These are phyloP conservation scores for Monosporozyma solicola DNA, from an alignment of 805 yeast genomes.

Conservation along the genomic window DNA sequence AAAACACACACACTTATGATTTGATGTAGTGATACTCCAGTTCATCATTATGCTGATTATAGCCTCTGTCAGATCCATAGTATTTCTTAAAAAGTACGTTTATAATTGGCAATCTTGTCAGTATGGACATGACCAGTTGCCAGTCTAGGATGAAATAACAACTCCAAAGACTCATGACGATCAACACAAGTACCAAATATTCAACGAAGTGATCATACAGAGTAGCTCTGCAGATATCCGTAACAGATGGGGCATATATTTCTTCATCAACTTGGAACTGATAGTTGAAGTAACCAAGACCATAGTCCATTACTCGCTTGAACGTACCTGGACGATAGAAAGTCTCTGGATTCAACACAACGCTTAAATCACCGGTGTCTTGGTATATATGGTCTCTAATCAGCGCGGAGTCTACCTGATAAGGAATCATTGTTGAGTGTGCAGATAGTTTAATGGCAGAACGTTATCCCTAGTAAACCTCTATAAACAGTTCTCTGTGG, in stretches of 20 bases:
- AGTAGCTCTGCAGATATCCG: slow-evolving; percentile 16
- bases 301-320: slow-evolving; percentile 21
- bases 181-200: slow-evolving; percentile 13
- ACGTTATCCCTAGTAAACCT: no score
- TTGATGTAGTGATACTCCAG: slow-evolving; percentile 9
- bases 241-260: slow-evolving; percentile 15
- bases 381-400: slow-evolving; percentile 31
- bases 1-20: neutral
- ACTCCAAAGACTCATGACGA: slow-evolving; percentile 10
- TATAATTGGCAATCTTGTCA: neutral
- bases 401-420: slow-evolving; percentile 29
- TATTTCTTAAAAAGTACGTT: neutral
- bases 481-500: no score
- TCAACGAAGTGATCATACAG: slow-evolving; percentile 17
- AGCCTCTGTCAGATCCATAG: neutral
- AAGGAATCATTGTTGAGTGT: slow-evolving; percentile 25
- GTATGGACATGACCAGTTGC: neutral
- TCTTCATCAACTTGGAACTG: slow-evolving; percentile 16
- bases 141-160: neutral
- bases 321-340: slow-evolving; percentile 27
- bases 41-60: neutral
- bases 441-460: neutral
- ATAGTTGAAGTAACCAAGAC: slow-evolving; percentile 30
- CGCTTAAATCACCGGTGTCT: slow-evolving; percentile 25
- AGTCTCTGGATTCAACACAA: slow-evolving; percentile 22